Evolutionary conservation across 169 alveolate genomes (phyloP).

Genomic region (Babesia bigemina): DNA sequence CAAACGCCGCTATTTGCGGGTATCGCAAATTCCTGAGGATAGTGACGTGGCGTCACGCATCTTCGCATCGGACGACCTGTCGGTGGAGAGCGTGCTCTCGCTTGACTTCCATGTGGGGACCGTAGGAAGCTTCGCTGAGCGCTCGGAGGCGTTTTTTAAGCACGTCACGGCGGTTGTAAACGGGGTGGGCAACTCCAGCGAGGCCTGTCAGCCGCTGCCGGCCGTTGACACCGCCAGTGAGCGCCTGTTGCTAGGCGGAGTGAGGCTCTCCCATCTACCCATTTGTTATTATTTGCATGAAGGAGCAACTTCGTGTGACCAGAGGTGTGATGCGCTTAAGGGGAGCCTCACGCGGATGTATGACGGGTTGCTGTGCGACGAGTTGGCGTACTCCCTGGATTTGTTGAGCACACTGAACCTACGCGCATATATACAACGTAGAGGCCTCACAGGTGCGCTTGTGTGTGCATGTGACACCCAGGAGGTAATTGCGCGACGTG

Average conservation of each 20-base stretch:
- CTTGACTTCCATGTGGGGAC: conserved; percentile 18
- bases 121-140: neutral
- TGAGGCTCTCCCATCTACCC: conserved; percentile 18
- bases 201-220: neutral
- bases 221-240: neutral
- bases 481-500: conserved; percentile 39
- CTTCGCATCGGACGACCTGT: conserved; percentile 42
- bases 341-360: conserved; percentile 4
- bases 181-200: neutral
- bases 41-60: conserved; percentile 9
- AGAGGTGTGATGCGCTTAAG: conserved; percentile 9
- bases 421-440: neutral
- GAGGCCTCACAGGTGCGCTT: neutral
- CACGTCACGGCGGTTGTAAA: conserved; percentile 10
- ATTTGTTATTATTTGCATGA: conserved; percentile 29
- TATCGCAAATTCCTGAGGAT: conserved; percentile 7
- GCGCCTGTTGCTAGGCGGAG: conserved; percentile 4
- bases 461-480: conserved; percentile 28
- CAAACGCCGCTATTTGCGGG: conserved; percentile 30
- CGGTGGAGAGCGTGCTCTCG: conserved; percentile 15
- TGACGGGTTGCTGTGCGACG: conserved; percentile 4
- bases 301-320: neutral
- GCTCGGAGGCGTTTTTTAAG: conserved; percentile 10
- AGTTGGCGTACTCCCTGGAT: conserved; percentile 11
- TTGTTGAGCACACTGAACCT: conserved; percentile 7